Evolutionary conservation across 352 stramenopile species (phyloP), one percentile per base, ranked within the genome.

Genomic region (Phytophthora chlamydospora): DNA sequence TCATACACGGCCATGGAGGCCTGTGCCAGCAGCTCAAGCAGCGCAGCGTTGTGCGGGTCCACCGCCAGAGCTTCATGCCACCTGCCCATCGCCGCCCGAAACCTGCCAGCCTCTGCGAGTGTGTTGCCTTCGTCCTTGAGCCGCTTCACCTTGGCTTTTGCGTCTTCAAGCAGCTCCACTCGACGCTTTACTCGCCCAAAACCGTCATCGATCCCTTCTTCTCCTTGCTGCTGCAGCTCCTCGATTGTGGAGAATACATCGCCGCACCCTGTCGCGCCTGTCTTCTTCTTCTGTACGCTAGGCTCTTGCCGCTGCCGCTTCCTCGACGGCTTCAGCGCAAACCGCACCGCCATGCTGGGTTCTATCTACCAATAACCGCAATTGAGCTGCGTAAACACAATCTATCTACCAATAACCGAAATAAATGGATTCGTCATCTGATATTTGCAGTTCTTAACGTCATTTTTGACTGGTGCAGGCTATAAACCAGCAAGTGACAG

Each of bases 41-140:
- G 45, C 38, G 74, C 58, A 7, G 80, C 69, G 43, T 90, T 81
- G 9, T 58, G 24, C 9, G 66, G 39, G 36, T 91, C 77, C 4
- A 87, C 44, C 10, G 50, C 69, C 0, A 89, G 19, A 10, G 83
- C 83, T 51, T 93, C 79, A 34, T 77, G 45, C 85, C 84, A 95
- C 2, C 87, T 76, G 4, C 55, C 66, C 66, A 91, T 91, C 14
- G 87, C 87, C 14, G 73, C 76, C 6, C 68, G 69, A 55, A 86
- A 94, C 10, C 67, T 75, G 2, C 76, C 83, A 71, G 75, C 73
- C 45, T 92, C 85, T 1, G 87, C 87, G 4, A 95, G 74, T 9
- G 64, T 87, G 61, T 90, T 90, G 58, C 87, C 87, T 54, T 95
- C 87, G n/a, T 71, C 62, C 53, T 92, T 80, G 11, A 95, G 55